A percentile compares a stretch with the other conserved stretches of the same genome.
phyloP scores from a whole-genome alignment of 495 filamentous ascomycete genomes.

The Neurospora sp. region DNA sequence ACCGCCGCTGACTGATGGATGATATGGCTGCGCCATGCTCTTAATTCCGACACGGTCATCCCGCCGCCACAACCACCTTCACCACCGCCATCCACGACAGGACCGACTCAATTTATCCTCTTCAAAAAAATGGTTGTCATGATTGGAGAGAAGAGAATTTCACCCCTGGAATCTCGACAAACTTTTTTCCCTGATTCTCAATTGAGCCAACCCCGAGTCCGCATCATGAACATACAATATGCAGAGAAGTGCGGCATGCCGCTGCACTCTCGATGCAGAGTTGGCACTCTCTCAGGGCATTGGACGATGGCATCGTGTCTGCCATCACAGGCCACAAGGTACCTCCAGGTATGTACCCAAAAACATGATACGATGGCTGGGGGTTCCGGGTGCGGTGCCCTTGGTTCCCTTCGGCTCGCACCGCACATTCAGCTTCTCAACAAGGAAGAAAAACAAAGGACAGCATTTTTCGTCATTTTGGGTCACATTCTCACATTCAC shows the following conservation, averaged over 20 bases:
- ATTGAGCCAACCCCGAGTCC: background rate
- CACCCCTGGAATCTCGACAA: background rate
- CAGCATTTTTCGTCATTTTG: background rate
- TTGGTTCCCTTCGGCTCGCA: background rate
- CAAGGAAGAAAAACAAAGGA: background rate
- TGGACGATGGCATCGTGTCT: background rate
- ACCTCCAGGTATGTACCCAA: background rate
- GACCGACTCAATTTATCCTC: background rate
- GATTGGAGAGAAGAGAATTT: background rate
- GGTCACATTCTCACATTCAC: background rate
- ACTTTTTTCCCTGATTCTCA: background rate
- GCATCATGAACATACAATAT: background rate
- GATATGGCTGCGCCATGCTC: background rate
- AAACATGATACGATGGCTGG: background rate
- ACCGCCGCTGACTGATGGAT: background rate
- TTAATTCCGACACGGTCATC: background rate
- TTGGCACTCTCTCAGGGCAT: background rate
- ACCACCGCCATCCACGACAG: background rate
- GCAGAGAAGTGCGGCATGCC: background rate
- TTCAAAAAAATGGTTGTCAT: background rate
- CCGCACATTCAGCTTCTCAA: background rate
- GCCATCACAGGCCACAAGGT: background rate
- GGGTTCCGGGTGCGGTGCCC: background rate
- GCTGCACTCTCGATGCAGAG: background rate
- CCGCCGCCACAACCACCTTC: background rate